These are phyloP conservation scores for Pestalotiopsis fici DNA, from an alignment of 2,329 filamentous ascomycete species.

Conservation along the genomic window DNA sequence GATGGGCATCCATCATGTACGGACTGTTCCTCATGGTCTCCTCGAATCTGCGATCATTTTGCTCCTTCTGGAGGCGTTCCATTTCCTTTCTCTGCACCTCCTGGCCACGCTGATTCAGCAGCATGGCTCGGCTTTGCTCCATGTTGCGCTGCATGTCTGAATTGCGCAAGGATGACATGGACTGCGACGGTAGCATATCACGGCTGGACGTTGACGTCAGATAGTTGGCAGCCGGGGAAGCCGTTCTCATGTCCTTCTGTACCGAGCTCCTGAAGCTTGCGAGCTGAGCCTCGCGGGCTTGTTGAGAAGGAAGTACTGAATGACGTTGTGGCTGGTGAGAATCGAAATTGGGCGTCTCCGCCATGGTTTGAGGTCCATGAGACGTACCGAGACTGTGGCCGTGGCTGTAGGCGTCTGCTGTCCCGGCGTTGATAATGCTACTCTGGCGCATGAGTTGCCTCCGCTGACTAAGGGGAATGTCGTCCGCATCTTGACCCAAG, in stretches of 20 bases:
- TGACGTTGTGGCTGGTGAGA: conserved; percentile 56
- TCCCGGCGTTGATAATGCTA: conserved; percentile 35
- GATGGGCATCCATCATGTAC: conserved; percentile 74
- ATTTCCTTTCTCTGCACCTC: conserved; percentile 61
- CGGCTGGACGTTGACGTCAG: conserved; percentile 25
- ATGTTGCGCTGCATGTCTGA: conserved; percentile 47
- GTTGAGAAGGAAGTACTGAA: conserved; percentile 40
- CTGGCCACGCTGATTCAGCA: conserved; percentile 65
- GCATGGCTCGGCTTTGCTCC: conserved; percentile 53
- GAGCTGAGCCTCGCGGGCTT: conserved; percentile 59
- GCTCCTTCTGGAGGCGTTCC: conserved; percentile 57
- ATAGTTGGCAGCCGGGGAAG: conserved; percentile 27
- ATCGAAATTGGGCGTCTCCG: conserved; percentile 45
- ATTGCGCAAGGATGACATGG: conserved; percentile 23
- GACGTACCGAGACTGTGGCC: conserved; percentile 9
- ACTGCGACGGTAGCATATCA: conserved; percentile 35
- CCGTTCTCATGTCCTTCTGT: conserved; percentile 58
- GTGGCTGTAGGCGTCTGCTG: conserved; percentile 12
- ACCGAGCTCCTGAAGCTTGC: conserved; percentile 69
- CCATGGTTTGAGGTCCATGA: conserved; percentile 14
- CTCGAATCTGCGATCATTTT: conserved; percentile 66
- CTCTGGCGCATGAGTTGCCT: conserved; percentile 60
- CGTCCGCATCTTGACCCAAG: conserved; percentile 54
- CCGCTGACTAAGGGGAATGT: conserved; percentile 72
- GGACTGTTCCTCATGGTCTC: conserved; percentile 75